Percentiles rank a stretch among this genome's conserved stretches.
These are phyloP conservation scores for Pseudogymnoascus sp. DNA, from an alignment of 2,329 filamentous ascomycete genomes.

Conservation along the genomic window DNA sequence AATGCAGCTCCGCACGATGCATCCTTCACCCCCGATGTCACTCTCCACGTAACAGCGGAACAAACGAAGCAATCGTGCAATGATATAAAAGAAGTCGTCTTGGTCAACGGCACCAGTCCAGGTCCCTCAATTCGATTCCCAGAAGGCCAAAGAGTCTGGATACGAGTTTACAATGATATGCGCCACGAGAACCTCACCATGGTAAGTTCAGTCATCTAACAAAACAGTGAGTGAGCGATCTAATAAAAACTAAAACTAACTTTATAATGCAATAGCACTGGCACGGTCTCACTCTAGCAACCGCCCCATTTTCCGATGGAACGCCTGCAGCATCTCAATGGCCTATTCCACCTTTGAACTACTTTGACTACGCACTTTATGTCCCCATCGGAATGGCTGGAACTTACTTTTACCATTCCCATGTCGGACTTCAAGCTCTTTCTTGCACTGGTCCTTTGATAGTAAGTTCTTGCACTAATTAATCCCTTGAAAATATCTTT, in stretches of 20 bases:
- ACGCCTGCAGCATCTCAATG: conserved; percentile 44
- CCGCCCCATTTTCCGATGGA: conserved; percentile 46
- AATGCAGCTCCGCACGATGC: conserved; percentile 17
- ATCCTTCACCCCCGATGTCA: conserved; percentile 32
- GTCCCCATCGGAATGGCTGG: conserved; percentile 39
- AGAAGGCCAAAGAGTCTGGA: conserved; percentile 40
- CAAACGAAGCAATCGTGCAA: conserved; percentile 32
- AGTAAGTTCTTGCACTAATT: conserved; percentile 24
- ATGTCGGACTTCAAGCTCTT: conserved; percentile 45
- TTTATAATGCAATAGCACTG: conserved; percentile 37
- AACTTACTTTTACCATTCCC: conserved; percentile 51
- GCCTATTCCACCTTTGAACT: conserved; percentile 41
- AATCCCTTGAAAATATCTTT: background rate
- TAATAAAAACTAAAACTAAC: too few species aligned
- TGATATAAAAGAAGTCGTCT: conserved; percentile 31
- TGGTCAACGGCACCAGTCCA: conserved; percentile 43
- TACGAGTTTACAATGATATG: conserved; percentile 48
- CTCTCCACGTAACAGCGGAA: conserved; percentile 34
- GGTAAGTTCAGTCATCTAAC: conserved; percentile 25
- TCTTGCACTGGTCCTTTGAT: conserved; percentile 43
- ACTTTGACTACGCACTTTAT: conserved; percentile 48
- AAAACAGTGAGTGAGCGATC: too few species aligned
- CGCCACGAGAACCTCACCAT: conserved; percentile 42
- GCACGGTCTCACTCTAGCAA: conserved; percentile 44
- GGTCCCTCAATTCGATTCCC: conserved; percentile 38